Evolutionary conservation across 805 yeast species (phyloP).

Genomic region (Naumovozyma baii): DNA sequence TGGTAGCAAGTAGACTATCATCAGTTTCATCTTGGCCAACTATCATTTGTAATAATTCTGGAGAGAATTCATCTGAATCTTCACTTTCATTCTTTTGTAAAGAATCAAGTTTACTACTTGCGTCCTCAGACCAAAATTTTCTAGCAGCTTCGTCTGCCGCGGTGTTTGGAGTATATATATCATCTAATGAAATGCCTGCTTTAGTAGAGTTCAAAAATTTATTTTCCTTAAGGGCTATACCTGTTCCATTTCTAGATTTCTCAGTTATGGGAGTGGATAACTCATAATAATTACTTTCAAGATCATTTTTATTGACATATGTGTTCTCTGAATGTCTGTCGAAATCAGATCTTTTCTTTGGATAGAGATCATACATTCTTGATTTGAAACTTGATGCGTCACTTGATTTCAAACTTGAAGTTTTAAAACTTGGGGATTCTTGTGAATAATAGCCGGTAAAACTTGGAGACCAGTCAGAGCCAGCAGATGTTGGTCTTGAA

Average conservation of each 20-base stretch:
- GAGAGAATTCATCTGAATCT: conserved; percentile 13
- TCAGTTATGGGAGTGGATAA: conserved; percentile 5
- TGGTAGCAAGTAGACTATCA: conserved; percentile 4
- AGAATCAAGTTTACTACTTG: not conserved
- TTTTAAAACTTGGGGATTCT: conserved; percentile 7
- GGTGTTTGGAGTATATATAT: conserved; percentile 28
- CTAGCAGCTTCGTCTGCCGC: conserved; percentile 31
- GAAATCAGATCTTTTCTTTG: conserved; percentile 4
- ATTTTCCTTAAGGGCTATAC: too few relatives aligned
- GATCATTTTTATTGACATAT: conserved; percentile 8
- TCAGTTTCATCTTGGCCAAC: conserved; percentile 2
- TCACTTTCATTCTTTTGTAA: not conserved
- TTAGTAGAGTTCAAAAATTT: too few relatives aligned
- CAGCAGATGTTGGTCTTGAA: conserved; percentile 33
- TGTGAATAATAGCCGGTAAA: conserved; percentile 15
- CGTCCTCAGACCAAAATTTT: conserved; percentile 26
- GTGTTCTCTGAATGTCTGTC: conserved; percentile 6
- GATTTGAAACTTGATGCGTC: conserved; percentile 5
- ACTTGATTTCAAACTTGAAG: conserved; percentile 11
- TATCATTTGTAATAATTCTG: conserved; percentile 10
- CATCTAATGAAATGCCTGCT: not conserved
- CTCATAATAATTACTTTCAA: conserved; percentile 12
- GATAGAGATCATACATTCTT: conserved; percentile 10
- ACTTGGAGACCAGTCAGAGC: conserved; percentile 14
- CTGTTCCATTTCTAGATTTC: not conserved